These are phyloP conservation scores for Phytopythium oedochilum DNA, from an alignment of 352 stramenopile species.

Conservation along the genomic window DNA sequence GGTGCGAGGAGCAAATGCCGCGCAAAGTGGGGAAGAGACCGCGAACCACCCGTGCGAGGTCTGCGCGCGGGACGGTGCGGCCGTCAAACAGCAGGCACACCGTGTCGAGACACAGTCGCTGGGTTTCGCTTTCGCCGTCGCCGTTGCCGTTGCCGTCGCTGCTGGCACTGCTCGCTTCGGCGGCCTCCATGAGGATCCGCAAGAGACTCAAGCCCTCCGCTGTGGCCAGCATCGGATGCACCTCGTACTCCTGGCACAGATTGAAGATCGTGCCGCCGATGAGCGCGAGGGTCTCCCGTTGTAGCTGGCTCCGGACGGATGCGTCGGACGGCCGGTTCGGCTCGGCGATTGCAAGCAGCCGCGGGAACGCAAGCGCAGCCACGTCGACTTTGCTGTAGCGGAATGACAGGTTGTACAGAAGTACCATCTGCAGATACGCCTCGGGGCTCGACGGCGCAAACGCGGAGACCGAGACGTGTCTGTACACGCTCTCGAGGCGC, in stretches of 20 bases:
- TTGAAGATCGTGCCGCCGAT: slow-evolving; percentile 56
- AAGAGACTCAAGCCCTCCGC: slow-evolving; percentile 28
- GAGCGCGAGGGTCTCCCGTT: slow-evolving; percentile 23
- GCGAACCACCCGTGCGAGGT: slow-evolving; percentile 36
- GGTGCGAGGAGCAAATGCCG: slow-evolving; percentile 21
- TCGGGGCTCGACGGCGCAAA: slow-evolving; percentile 39
- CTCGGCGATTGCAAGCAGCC: slow-evolving; percentile 31
- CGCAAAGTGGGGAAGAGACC: slow-evolving; percentile 42
- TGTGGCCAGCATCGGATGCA: slow-evolving; percentile 37
- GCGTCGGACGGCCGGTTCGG: neutral
- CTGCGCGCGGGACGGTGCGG: slow-evolving; percentile 26
- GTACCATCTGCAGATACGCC: slow-evolving; percentile 55
- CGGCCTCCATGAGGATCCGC: slow-evolving; percentile 27
- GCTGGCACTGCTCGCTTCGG: slow-evolving; percentile 28
- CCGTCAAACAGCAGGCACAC: slow-evolving; percentile 65
- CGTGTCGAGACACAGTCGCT: slow-evolving; percentile 44
- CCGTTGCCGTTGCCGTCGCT: slow-evolving; percentile 4
- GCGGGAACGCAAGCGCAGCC: slow-evolving; percentile 23
- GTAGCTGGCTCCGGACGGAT: neutral
- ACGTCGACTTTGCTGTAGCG: slow-evolving; percentile 54
- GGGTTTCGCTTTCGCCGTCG: neutral
- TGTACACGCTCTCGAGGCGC: slow-evolving; percentile 38
- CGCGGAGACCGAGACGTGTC: slow-evolving; percentile 30
- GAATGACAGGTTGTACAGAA: slow-evolving; percentile 77
- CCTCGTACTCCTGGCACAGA: slow-evolving; percentile 56